Conservation (phyloP, 2,329 filamentous ascomycete genomes). For the Cephalotrichum gorgonifer region DNA sequence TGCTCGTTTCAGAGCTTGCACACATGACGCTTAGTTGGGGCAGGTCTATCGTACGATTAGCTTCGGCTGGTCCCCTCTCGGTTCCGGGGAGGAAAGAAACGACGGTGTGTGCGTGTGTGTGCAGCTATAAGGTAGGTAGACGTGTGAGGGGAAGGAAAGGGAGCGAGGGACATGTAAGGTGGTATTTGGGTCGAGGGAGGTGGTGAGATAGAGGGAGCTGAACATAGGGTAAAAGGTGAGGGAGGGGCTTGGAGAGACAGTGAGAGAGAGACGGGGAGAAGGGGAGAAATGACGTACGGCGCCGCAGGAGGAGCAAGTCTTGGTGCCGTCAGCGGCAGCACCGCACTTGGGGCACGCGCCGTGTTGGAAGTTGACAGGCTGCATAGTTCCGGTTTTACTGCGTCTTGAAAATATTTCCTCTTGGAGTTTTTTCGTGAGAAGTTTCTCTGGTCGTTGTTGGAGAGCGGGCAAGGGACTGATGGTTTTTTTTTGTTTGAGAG, state of each 20-base stretch:
- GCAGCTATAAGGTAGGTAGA: too few species aligned
- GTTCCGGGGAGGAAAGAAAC: too few species aligned
- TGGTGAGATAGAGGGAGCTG: too few species aligned
- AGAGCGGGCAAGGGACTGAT: neutral
- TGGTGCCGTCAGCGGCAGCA: slow-evolving; percentile 32
- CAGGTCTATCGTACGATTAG: neutral
- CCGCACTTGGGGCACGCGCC: slow-evolving; percentile 47
- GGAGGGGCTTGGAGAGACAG: neutral
- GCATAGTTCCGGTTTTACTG: slow-evolving; percentile 9
- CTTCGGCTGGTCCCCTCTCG: too few species aligned
- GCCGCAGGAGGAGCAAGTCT: slow-evolving; percentile 46
- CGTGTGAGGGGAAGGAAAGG: too few species aligned
- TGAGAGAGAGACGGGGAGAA: neutral
- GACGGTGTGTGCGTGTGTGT: too few species aligned
- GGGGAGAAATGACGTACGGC: slow-evolving; percentile 32
- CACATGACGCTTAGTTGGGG: neutral
- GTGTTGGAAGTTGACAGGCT: slow-evolving; percentile 24
- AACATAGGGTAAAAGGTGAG: too few species aligned
- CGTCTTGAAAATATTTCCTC: slow-evolving; percentile 17
- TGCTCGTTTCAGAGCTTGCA: neutral
- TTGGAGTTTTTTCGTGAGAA: neutral
- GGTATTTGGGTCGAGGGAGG: too few species aligned
- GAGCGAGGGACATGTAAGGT: too few species aligned
- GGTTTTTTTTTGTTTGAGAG: too few species aligned
- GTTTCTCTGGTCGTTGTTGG: neutral